Conservation (phyloP, 1,284 basidiomycete species). For the Cystobasidium slooffiae region DNA sequence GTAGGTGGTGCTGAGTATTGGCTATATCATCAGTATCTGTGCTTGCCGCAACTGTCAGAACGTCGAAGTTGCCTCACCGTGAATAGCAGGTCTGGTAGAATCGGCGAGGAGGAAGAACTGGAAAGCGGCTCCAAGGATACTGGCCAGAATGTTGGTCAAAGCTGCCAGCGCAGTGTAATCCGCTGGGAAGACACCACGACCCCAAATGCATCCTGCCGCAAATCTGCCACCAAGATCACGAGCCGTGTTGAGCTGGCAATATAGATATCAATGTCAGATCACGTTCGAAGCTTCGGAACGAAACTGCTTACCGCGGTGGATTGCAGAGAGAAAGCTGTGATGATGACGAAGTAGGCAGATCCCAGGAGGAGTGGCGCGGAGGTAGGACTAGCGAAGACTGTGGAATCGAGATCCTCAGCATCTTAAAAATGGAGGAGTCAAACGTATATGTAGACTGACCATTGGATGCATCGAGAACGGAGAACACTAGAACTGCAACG, state of each 20-base stretch:
- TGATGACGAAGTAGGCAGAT: conserved; percentile 43
- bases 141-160: conserved; percentile 46
- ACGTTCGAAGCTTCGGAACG: too few species aligned
- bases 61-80: not conserved
- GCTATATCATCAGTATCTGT: not conserved
- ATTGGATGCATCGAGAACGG: conserved; percentile 50
- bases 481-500: conserved; percentile 50
- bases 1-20: conserved; percentile 8
- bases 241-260: conserved; percentile 45
- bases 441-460: not conserved
- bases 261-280: too few species aligned
- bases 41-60: not conserved
- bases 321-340: conserved; percentile 31
- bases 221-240: conserved; percentile 50
- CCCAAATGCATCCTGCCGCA: conserved; percentile 39
- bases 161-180: conserved; percentile 41
- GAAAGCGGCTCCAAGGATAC: conserved; percentile 44
- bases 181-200: conserved; percentile 41
- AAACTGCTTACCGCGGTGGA: conserved; percentile 25
- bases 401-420: not conserved
- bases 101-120: conserved; percentile 48
- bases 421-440: too few species aligned
- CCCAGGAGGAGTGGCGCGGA: conserved; percentile 48
- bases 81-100: conserved; percentile 30
- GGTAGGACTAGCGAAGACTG: conserved; percentile 41